phyloP scores from a whole-genome alignment of 371 early-diverging fungal species.

The Rhizopus stolonifer region DNA sequence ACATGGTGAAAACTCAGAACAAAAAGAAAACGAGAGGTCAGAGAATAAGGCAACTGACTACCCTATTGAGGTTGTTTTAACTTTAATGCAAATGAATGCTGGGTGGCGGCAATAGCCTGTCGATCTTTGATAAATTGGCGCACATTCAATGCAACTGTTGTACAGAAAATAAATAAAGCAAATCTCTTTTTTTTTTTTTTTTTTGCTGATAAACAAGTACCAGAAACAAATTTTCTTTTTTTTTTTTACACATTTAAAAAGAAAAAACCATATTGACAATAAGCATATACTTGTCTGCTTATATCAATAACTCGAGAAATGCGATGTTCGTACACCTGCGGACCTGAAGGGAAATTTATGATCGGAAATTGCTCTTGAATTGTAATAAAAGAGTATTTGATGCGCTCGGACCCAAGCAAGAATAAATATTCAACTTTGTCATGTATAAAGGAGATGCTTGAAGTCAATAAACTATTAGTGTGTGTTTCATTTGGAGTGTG shows the following conservation, averaged over 20 bases:
- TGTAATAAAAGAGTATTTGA: too few species aligned
- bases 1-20: background rate
- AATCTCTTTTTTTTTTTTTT: background rate
- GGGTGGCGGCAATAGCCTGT: constrained; percentile 31
- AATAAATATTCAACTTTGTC: too few species aligned
- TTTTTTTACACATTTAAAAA: too few species aligned
- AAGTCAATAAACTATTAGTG: too few species aligned
- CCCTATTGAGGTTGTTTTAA: constrained; percentile 34
- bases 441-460: too few species aligned
- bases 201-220: too few species aligned
- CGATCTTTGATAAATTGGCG: constrained; percentile 1
- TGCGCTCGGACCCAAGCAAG: too few species aligned
- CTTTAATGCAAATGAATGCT: constrained; percentile 37
- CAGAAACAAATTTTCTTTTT: too few species aligned
- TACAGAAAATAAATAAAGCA: background rate
- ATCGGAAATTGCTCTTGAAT: background rate
- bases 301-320: too few species aligned
- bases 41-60: constrained; percentile 13
- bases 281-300: background rate
- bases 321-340: background rate
- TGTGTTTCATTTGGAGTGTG: too few species aligned
- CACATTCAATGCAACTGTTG: background rate
- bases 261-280: background rate
- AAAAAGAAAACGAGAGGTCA: background rate
- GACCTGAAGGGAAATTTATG: background rate